Evolutionary conservation across 768 basidiomycete species (phyloP), one percentile per base, ranked within the genome.

Genomic region (Lyophyllum semitale): DNA sequence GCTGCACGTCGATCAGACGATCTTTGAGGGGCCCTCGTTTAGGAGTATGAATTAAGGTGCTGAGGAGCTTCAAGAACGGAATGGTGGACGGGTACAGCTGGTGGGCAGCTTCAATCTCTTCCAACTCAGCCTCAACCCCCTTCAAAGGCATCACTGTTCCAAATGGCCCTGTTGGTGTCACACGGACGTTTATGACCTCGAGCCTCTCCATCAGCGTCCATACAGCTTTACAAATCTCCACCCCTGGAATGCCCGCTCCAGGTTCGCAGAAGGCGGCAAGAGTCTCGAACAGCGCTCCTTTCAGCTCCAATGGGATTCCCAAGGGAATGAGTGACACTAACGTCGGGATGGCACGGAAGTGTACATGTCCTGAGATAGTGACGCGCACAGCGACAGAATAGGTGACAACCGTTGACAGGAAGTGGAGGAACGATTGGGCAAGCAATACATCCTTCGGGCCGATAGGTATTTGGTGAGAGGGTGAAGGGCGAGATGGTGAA

Each of bases 51-150:
- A 98, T 78, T 54, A 98, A 81, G 0, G 91, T 87, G 62, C 82
- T 81, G 55, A 98, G 83, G 42, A 98, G 81, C 53, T 83, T 81
- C 48, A 98, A 72, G 75, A 98, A 96, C 0, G 95, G 88, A 20
- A 92, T 87, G 0, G 95, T 96, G 8, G 92, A 83, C 0, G 95
- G 94, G 69, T 96, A 98, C 53, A 88, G 65, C 68, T 83, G 82
- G 66, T 88, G 84, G 4, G 80, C 77, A 13, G 90, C 76, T 70
- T 98, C 96, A 49, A 95, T 84, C 60, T 93, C 88, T 60, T 95
- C 93, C 59, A 98, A 72, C 67, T 96, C 93, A 4, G 89, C 81
- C 59, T 95, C 87, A 3, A 94, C 87, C 0, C 95, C 93, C 64
- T 87, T 89, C 11, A 82, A 81, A 20, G 83, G 76, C 7, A 88